Percentiles rank a stretch among this genome's conserved stretches.
Evolutionary conservation across 2,329 filamentous ascomycete species (phyloP).

Genomic region (Phaeosphaeria sp.): DNA sequence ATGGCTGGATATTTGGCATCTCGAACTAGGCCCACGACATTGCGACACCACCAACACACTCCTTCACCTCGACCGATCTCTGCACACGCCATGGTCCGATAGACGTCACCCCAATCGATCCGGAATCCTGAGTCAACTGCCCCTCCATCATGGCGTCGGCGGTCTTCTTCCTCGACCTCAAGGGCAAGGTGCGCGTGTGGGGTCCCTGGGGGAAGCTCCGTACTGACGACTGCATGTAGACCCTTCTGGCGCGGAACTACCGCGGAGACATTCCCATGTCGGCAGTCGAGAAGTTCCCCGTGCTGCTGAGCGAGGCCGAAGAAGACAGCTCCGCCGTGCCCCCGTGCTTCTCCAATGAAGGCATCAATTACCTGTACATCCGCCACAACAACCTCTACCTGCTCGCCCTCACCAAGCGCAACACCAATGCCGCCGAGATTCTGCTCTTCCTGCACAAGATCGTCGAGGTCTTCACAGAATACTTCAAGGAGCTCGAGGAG

Average conservation of each 20-base stretch:
- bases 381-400: conserved; percentile 99
- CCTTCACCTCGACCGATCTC: conserved; percentile 5
- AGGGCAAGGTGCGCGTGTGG: conserved; percentile 84
- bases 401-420: conserved; percentile 95
- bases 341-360: conserved; percentile 97
- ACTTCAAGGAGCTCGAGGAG: conserved; percentile 98
- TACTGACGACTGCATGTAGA: conserved; percentile 62
- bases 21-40: conserved; percentile 1
- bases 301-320: conserved; percentile 96
- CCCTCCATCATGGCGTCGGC: conserved; percentile 81
- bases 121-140: background rate
- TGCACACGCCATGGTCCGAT: conserved; percentile 16
- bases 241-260: conserved; percentile 97
- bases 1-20: conserved; percentile 8
- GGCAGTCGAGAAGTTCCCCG: conserved; percentile 95
- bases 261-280: conserved; percentile 99
- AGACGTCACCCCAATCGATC: background rate
- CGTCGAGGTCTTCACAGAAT: conserved; percentile 98
- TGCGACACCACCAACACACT: conserved; percentile 1
- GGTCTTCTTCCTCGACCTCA: conserved; percentile 97
- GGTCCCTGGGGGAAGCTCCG: conserved; percentile 25
- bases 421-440: conserved; percentile 98
- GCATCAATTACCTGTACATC: conserved; percentile 99
- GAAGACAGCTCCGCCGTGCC: conserved; percentile 98
- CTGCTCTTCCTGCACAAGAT: conserved; percentile 97